phyloP scores from a whole-genome alignment of 352 stramenopile genomes.

The Phytophthora sojae region DNA sequence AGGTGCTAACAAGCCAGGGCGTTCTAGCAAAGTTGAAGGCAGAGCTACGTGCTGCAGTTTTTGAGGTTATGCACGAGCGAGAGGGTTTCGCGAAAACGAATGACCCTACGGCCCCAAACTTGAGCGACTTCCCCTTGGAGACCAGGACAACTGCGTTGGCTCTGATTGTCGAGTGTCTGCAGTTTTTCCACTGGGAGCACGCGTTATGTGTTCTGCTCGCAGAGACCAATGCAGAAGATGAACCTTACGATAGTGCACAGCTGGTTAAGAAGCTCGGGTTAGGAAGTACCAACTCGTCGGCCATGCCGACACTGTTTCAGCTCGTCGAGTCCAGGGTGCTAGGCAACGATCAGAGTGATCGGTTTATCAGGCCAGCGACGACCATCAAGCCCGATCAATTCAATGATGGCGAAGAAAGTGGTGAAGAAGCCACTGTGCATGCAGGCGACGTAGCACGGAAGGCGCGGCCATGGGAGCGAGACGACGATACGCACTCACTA shows the following conservation, averaged over 20 bases:
- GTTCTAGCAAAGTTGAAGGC: conserved; percentile 83
- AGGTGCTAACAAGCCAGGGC: conserved; percentile 64
- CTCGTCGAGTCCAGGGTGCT: conserved; percentile 30
- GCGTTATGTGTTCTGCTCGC: conserved; percentile 57
- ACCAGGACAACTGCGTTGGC: conserved; percentile 47
- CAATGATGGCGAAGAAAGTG: conserved; percentile 4
- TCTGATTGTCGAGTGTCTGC: conserved; percentile 65
- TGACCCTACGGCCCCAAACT: conserved; percentile 24
- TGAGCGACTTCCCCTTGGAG: conserved; percentile 41
- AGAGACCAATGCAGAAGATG: conserved; percentile 44
- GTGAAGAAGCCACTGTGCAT: conserved; percentile 11
- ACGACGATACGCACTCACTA: conserved; percentile 8
- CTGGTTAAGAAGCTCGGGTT: conserved; percentile 36
- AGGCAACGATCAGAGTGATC: conserved; percentile 3
- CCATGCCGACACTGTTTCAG: conserved; percentile 39
- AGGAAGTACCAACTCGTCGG: not conserved
- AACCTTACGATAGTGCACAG: conserved; percentile 7
- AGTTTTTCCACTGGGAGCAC: conserved; percentile 69
- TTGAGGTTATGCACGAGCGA: conserved; percentile 76
- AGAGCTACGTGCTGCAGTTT: conserved; percentile 76
- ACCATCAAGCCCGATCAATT: conserved; percentile 9
- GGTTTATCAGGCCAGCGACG: not conserved
- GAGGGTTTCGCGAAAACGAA: conserved; percentile 28
- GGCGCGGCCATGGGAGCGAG: conserved; percentile 7
- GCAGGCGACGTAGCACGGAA: not conserved